Conservation (phyloP, 2,329 filamentous ascomycete genomes). For the Orbilia oligospora region DNA sequence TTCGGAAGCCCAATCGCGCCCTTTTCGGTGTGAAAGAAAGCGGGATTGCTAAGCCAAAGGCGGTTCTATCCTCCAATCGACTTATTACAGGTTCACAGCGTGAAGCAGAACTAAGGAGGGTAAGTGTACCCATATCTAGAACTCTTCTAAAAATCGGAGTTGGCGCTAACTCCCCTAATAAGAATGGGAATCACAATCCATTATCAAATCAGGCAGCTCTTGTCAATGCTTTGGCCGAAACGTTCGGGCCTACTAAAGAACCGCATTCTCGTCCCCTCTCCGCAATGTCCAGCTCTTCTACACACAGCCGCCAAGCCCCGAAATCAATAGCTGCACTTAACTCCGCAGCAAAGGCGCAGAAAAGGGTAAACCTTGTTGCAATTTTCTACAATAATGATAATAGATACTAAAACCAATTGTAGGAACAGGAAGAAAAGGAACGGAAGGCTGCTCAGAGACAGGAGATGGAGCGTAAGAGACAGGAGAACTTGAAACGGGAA, state of each 20-base stretch:
- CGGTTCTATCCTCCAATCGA: slow-evolving; percentile 76
- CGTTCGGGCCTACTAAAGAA: slow-evolving; percentile 66
- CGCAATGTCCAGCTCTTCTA: slow-evolving; percentile 65
- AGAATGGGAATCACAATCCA: slow-evolving; percentile 26
- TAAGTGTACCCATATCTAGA: slow-evolving; percentile 59
- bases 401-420: slow-evolving; percentile 10
- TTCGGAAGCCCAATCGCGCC: slow-evolving; percentile 44
- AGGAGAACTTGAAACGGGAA: slow-evolving; percentile 77
- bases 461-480: slow-evolving; percentile 81
- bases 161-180: background rate
- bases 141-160: background rate
- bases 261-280: slow-evolving; percentile 64
- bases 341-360: slow-evolving; percentile 83
- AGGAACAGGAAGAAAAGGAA: slow-evolving; percentile 83
- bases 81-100: slow-evolving; percentile 77
- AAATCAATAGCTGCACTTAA: slow-evolving; percentile 75
- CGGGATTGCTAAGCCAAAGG: slow-evolving; percentile 72
- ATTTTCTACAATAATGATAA: background rate
- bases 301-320: slow-evolving; percentile 72
- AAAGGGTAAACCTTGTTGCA: slow-evolving; percentile 71
- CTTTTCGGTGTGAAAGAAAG: slow-evolving; percentile 50
- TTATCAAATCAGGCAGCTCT: slow-evolving; percentile 24
- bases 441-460: slow-evolving; percentile 85
- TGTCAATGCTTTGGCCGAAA: slow-evolving; percentile 66
- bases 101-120: slow-evolving; percentile 66